Conservation (phyloP, 352 stramenopile genomes). For the Phytopythium boreale region DNA sequence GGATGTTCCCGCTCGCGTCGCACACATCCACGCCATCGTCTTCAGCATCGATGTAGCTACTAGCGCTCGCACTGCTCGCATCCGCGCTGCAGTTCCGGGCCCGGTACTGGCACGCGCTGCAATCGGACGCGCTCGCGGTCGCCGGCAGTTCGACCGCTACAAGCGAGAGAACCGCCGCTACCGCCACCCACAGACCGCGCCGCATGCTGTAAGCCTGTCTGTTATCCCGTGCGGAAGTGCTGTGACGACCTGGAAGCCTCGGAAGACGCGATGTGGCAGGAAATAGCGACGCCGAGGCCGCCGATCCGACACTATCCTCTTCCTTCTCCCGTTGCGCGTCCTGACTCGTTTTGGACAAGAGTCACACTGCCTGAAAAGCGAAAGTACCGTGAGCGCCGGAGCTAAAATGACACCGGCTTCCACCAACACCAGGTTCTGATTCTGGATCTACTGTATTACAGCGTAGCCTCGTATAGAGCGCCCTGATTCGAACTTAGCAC, state of each 20-base stretch:
- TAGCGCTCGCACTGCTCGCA: constrained; percentile 7
- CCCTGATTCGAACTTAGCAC: background rate
- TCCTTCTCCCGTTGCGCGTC: background rate
- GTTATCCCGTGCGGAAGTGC: background rate
- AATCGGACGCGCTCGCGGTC: constrained; percentile 27
- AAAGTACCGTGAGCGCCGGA: background rate
- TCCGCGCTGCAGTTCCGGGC: constrained; percentile 60
- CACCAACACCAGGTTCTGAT: background rate
- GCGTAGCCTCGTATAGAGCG: background rate
- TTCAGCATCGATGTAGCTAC: constrained; percentile 1
- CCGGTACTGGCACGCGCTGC: constrained; percentile 54
- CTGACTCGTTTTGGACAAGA: constrained; percentile 15
- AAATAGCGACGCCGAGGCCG: background rate
- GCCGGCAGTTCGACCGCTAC: constrained; percentile 11
- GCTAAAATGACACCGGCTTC: constrained; percentile 1
- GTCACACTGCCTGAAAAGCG: constrained; percentile 10
- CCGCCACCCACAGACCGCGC: constrained; percentile 6
- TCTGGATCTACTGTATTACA: background rate
- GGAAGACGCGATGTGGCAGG: background rate
- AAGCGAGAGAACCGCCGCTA: constrained; percentile 17
- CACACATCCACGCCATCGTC: constrained; percentile 44
- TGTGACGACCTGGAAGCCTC: background rate
- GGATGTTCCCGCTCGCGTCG: constrained; percentile 46
- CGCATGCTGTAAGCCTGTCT: background rate
- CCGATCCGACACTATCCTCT: constrained; percentile 1